Conservation (phyloP, 441 rosid species). For the Gossypium davidsonii region DNA sequence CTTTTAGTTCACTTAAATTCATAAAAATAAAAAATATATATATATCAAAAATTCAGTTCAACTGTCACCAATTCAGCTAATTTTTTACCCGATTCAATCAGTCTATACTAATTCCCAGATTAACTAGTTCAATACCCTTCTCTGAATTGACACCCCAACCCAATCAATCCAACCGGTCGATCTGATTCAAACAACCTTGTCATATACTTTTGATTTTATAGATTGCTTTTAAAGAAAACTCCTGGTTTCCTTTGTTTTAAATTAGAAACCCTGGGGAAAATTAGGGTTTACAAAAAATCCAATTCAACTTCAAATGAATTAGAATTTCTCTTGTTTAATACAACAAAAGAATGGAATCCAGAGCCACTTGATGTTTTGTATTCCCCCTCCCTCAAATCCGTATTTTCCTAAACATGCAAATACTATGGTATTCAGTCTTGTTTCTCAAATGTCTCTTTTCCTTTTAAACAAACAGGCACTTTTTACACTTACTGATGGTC, state of each 20-base stretch:
- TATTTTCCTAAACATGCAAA: neutral
- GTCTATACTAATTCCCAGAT: too few relatives aligned
- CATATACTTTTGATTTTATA: neutral
- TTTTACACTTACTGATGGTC: neutral
- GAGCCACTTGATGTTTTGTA: neutral
- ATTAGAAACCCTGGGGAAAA: neutral
- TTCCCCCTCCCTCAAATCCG: neutral
- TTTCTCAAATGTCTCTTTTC: neutral
- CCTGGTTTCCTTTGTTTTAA: neutral
- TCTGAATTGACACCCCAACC: too few relatives aligned
- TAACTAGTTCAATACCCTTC: too few relatives aligned
- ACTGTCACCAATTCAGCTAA: too few relatives aligned
- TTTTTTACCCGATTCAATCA: too few relatives aligned
- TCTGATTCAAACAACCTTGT: too few relatives aligned
- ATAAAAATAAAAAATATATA: too few relatives aligned
- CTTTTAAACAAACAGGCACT: neutral
- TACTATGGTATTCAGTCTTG: neutral
- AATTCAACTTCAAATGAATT: neutral
- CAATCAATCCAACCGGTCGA: too few relatives aligned
- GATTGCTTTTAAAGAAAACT: neutral
- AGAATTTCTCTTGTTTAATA: neutral
- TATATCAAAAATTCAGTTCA: too few relatives aligned
- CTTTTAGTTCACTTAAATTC: too few relatives aligned
- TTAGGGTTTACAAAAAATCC: neutral
- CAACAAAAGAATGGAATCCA: constrained; percentile 8